Evolutionary conservation across 2,329 filamentous ascomycete species (phyloP).

Genomic region (Fusarium sacchari): DNA sequence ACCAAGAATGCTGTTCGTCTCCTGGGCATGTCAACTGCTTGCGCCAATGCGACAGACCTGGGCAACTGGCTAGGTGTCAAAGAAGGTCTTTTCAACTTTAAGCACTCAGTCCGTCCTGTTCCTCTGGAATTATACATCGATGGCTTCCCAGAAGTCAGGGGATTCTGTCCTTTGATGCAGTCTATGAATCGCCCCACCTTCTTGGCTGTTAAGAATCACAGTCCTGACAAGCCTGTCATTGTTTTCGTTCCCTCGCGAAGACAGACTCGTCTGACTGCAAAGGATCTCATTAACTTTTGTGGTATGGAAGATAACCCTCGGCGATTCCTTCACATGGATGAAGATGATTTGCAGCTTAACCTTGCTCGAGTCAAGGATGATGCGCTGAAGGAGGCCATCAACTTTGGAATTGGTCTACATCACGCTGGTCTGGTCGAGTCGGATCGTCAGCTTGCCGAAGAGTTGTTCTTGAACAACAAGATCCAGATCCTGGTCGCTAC

Average conservation of each 20-base stretch:
- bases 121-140: constrained; percentile 97
- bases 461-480: constrained; percentile 96
- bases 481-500: constrained; percentile 97
- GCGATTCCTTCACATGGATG: constrained; percentile 91
- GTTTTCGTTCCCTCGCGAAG: constrained; percentile 96
- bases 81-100: constrained; percentile 95
- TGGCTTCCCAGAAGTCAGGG: constrained; percentile 92
- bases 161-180: constrained; percentile 98
- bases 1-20: constrained; percentile 89
- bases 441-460: constrained; percentile 89
- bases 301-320: constrained; percentile 98
- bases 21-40: constrained; percentile 99
- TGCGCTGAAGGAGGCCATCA: constrained; percentile 90
- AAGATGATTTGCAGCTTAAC: constrained; percentile 90
- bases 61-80: constrained; percentile 98
- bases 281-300: constrained; percentile 96
- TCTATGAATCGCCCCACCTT: constrained; percentile 99
- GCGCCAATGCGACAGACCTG: constrained; percentile 92
- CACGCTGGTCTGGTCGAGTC: constrained; percentile 97
- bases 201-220: constrained; percentile 94
- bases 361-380: constrained; percentile 93
- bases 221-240: constrained; percentile 95
- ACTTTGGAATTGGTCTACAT: constrained; percentile 95
- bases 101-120: constrained; percentile 95
- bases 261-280: constrained; percentile 93